These are phyloP conservation scores for Saussurea involucrata DNA, from an alignment of 129 eudicot species.

Conservation along the genomic window DNA sequence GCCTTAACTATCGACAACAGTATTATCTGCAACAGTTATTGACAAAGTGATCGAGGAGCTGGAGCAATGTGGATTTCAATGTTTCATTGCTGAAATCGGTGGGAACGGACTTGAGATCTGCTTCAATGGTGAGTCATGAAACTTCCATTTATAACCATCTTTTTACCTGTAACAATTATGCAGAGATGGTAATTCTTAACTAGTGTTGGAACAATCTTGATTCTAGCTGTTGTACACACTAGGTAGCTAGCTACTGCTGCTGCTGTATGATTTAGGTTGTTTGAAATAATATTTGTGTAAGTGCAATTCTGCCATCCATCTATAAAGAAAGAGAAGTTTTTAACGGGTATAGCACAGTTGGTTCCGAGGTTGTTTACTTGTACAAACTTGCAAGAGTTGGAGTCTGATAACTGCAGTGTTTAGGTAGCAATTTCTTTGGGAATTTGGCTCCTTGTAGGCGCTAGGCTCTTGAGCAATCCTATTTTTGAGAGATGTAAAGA, in stretches of 20 bases:
- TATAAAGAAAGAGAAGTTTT: background rate
- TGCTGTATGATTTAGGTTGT: slow-evolving; percentile 19
- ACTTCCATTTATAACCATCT: slow-evolving; percentile 8
- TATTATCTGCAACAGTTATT: slow-evolving; percentile 62
- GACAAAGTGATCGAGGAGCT: slow-evolving; percentile 72
- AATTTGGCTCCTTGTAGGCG: too few species aligned
- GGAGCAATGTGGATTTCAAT: slow-evolving; percentile 88
- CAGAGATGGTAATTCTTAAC: slow-evolving; percentile 8
- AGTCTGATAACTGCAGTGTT: too few species aligned
- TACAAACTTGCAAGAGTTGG: background rate
- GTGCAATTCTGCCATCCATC: background rate
- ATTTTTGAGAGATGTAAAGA: too few species aligned
- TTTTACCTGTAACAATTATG: background rate
- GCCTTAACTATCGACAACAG: slow-evolving; percentile 61
- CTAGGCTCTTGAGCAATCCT: too few species aligned
- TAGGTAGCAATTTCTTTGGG: too few species aligned
- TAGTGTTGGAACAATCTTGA: background rate
- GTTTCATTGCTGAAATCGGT: slow-evolving; percentile 83
- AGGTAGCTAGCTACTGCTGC: background rate
- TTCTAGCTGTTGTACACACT: slow-evolving; percentile 19
- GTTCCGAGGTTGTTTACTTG: background rate
- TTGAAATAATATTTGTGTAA: background rate
- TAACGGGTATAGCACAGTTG: background rate
- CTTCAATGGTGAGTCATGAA: slow-evolving; percentile 28
- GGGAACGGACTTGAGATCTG: slow-evolving; percentile 76